Percentiles rank a stretch among this genome's conserved stretches.
phyloP scores from a whole-genome alignment of 2,329 filamentous ascomycete species.

The Teratosphaeriaceae sp. region DNA sequence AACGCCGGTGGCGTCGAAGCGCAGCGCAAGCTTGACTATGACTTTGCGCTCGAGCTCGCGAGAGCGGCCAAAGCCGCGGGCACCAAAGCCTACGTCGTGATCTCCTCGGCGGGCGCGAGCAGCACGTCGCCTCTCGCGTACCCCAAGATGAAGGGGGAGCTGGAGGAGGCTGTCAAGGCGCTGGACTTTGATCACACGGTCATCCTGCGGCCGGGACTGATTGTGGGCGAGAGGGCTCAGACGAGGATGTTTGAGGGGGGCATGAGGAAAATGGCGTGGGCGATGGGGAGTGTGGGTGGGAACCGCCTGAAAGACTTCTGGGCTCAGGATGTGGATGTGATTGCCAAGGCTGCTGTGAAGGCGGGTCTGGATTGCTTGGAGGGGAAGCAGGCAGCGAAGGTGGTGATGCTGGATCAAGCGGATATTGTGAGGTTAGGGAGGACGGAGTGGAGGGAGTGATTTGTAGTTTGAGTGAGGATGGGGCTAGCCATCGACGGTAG shows the following conservation, averaged over 20 bases:
- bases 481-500: too few relatives aligned
- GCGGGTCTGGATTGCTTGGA: conserved; percentile 48
- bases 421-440: conserved; percentile 65
- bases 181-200: conserved; percentile 72
- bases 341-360: conserved; percentile 60
- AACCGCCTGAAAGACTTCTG: conserved; percentile 54
- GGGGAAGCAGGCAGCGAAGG: conserved; percentile 50
- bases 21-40: conserved; percentile 84
- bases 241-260: conserved; percentile 51
- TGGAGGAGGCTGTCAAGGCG: conserved; percentile 69
- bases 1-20: conserved; percentile 68
- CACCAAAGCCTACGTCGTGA: conserved; percentile 67
- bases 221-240: conserved; percentile 59
- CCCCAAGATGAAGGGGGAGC: conserved; percentile 69
- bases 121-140: conserved; percentile 51
- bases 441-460: conserved; percentile 44
- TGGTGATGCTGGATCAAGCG: conserved; percentile 53
- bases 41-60: conserved; percentile 75
- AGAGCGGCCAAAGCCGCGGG: conserved; percentile 66
- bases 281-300: conserved; percentile 48
- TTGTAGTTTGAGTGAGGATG: too few relatives aligned
- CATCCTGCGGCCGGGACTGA: conserved; percentile 66
- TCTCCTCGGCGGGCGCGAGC: conserved; percentile 54
- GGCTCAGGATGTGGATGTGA: conserved; percentile 67
- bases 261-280: conserved; percentile 49